These are phyloP conservation scores for Microsporum audouinii DNA, from an alignment of 2,329 filamentous ascomycete genomes.

Conservation along the genomic window DNA sequence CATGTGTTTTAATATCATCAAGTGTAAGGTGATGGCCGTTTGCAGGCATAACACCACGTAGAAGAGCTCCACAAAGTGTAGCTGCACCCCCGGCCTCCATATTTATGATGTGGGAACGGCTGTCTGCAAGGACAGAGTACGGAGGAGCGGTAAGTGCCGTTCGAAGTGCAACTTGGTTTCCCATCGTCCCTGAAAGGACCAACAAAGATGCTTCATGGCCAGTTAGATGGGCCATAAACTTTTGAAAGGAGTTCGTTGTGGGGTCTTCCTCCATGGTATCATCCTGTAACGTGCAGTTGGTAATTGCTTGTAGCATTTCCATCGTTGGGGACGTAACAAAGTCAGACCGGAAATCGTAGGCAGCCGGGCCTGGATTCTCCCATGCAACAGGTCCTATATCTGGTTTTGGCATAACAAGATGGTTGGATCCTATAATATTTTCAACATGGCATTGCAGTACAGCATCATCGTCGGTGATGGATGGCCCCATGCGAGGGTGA, in stretches of 20 bases:
- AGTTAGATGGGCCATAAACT: slow-evolving; percentile 36
- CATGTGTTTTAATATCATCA: slow-evolving; percentile 24
- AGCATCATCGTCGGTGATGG: too few species aligned
- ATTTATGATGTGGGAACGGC: slow-evolving; percentile 25
- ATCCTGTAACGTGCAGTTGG: slow-evolving; percentile 64
- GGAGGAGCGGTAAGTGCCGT: slow-evolving; percentile 21
- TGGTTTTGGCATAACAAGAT: too few species aligned
- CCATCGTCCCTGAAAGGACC: slow-evolving; percentile 28
- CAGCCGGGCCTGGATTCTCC: too few species aligned
- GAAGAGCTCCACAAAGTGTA: slow-evolving; percentile 23
- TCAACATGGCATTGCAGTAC: too few species aligned
- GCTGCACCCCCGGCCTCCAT: slow-evolving; percentile 23
- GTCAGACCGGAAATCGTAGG: too few species aligned
- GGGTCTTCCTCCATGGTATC: slow-evolving; percentile 74
- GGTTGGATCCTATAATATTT: too few species aligned
- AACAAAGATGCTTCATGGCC: slow-evolving; percentile 26
- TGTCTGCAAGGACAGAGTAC: slow-evolving; percentile 23
- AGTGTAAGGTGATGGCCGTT: slow-evolving; percentile 27
- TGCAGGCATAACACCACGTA: slow-evolving; percentile 20
- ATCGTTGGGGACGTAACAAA: slow-evolving; percentile 44
- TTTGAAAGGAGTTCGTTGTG: slow-evolving; percentile 65
- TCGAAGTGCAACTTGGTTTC: slow-evolving; percentile 28
- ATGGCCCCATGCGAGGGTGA: too few species aligned
- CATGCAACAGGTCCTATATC: too few species aligned
- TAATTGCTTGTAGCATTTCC: slow-evolving; percentile 70